Conservation (phyloP, 2,329 filamentous ascomycete species). For the Rutstroemia sp. region DNA sequence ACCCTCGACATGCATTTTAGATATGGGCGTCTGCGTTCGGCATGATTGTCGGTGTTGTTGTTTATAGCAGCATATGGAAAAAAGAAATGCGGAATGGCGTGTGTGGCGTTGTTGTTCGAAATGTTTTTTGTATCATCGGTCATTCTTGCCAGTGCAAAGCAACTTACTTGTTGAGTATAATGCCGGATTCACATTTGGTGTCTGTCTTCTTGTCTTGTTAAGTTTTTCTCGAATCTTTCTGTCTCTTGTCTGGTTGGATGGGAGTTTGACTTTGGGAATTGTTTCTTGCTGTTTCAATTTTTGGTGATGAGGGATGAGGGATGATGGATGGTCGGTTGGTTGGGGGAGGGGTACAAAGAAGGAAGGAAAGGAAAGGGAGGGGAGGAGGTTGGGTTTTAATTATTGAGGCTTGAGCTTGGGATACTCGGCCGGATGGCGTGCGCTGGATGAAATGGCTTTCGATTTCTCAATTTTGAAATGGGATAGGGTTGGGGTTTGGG, state of each 20-base stretch:
- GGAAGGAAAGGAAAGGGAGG: background rate
- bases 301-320: background rate
- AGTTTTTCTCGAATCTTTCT: background rate
- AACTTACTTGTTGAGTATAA: slow-evolving; percentile 4
- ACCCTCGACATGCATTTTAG: slow-evolving; percentile 13
- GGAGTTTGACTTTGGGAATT: background rate
- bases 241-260: slow-evolving; percentile 1
- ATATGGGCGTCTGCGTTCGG: slow-evolving; percentile 2
- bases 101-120: slow-evolving; percentile 4
- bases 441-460: background rate
- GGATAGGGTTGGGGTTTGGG: background rate
- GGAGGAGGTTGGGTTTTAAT: background rate
- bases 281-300: background rate
- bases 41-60: slow-evolving; percentile 1
- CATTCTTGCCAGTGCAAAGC: slow-evolving; percentile 7
- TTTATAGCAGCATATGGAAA: slow-evolving; percentile 1
- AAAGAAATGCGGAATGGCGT: slow-evolving; percentile 5
- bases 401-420: background rate
- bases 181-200: background rate
- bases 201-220: background rate
- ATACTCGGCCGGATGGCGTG: background rate
- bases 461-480: background rate
- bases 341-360: background rate
- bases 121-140: background rate
- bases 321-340: background rate